A percentile compares a stretch with the other conserved stretches of the same genome.
Conservation (phyloP, 2,329 filamentous ascomycete species). For the Clonostachys rhizophaga region DNA sequence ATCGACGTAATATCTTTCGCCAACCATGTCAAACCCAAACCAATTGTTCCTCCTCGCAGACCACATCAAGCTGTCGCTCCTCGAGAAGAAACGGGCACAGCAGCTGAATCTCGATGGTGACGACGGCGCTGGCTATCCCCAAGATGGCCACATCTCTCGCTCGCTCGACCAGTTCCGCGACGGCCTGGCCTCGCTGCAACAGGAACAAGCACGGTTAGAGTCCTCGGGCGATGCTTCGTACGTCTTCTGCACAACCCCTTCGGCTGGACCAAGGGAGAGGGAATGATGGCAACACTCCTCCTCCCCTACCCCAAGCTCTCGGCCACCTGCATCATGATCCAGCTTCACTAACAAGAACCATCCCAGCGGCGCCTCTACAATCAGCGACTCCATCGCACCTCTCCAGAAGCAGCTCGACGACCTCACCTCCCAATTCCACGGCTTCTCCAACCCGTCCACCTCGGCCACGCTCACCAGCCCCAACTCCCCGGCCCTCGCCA, state of each 20-base stretch:
- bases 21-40: conserved; percentile 44
- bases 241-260: conserved; percentile 9
- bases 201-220: conserved; percentile 58
- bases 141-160: conserved; percentile 84
- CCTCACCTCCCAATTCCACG: conserved; percentile 76
- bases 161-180: conserved; percentile 84
- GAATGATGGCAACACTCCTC: not conserved
- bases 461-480: conserved; percentile 50
- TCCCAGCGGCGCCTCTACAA: conserved; percentile 36
- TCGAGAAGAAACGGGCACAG: conserved; percentile 84
- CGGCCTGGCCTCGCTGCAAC: conserved; percentile 67
- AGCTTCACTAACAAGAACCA: not conserved
- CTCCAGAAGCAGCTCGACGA: conserved; percentile 73
- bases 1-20: not conserved
- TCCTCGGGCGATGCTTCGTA: conserved; percentile 62
- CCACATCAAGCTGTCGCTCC: conserved; percentile 91
- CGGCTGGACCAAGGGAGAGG: not conserved
- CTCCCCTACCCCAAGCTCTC: not conserved
- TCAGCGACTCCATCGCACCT: conserved; percentile 61
- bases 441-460: conserved; percentile 48
- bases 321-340: not conserved
- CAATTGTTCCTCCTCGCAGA: conserved; percentile 92
- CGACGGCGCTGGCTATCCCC: conserved; percentile 52
- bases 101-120: conserved; percentile 64
- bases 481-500: conserved; percentile 57